Base-by-base conservation (phyloP, 768 basidiomycete genomes). In the Pleurotus ostreatus region DNA sequence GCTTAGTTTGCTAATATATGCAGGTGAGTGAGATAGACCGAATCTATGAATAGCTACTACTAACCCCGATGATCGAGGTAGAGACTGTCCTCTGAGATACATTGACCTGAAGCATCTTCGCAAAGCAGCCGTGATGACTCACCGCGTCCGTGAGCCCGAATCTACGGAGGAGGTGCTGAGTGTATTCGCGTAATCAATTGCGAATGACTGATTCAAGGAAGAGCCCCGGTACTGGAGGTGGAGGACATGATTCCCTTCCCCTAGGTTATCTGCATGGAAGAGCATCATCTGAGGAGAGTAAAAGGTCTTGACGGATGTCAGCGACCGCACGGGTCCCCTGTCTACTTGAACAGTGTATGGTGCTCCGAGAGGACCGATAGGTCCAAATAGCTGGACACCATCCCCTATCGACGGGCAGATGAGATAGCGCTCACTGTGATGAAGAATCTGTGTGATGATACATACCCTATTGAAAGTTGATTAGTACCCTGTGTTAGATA, bases 301-400 rank as follows among this genome's bases (percentile, higher is more conserved):
- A 8, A 59, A 62, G n/a, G 55, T 40, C 26, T 62, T 65, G 34
- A 52, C 64, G n/a, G 70, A 59, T 3, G 65, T 60, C 25, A 63
- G 61, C 26, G 47, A 62, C 43, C 51, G 55, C n/a, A 59, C 26
- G 3, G 59, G 23, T 3, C 62, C 70, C 16, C 67, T 66, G 45
- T 76, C 73, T 45, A 78, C 25, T 56, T 71, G 65, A 18, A 72
- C 70, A 0, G 63, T 60, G 56, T 75, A 78, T 3, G 65, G 63
- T 18, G 72, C 66, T 30, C 67, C 68, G 3, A 59, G 55, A 16
- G 74, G 71, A 16, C 73, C 69, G 0, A 74, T 68, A 8, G 78
- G 68, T 15, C 79, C 77, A 49, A 74, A 80, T 6, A 81, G 48
- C 0, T 73, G 74, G n/a, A 81, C 70, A 11, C 71, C 75, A 57